Evolutionary conservation across 768 basidiomycete species (phyloP).

Genomic region (Chlorophyllum brunneum): DNA sequence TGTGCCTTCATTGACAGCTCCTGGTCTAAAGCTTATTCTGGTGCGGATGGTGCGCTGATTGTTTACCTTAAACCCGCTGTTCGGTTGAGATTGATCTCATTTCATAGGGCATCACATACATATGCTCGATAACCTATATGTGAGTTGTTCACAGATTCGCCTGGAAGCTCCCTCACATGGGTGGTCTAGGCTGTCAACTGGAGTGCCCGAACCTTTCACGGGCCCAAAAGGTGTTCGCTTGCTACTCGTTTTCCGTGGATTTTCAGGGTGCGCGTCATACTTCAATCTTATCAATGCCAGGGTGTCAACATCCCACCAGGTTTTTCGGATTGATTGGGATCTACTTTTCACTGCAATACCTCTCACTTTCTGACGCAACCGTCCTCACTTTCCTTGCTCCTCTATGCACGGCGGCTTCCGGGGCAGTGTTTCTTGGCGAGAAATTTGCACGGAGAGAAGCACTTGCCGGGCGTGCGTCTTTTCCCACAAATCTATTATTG

Average conservation of each 20-base stretch:
- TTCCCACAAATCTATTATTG: not conserved
- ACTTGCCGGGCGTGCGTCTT: constrained; percentile 39
- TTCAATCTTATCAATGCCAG: not conserved
- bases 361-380: constrained; percentile 75
- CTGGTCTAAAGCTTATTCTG: constrained; percentile 10
- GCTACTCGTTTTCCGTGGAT: constrained; percentile 54
- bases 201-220: constrained; percentile 50
- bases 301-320: constrained; percentile 27
- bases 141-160: not conserved
- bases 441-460: constrained; percentile 50
- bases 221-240: constrained; percentile 68
- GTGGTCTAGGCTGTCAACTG: constrained; percentile 33
- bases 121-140: constrained; percentile 16
- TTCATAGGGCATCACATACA: constrained; percentile 14
- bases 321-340: constrained; percentile 70
- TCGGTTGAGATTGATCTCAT: not conserved
- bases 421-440: constrained; percentile 61
- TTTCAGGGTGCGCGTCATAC: constrained; percentile 49
- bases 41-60: constrained; percentile 15
- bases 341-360: constrained; percentile 71
- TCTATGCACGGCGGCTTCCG: constrained; percentile 57
- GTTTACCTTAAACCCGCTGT: not conserved
- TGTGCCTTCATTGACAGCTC: not conserved
- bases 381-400: constrained; percentile 77
- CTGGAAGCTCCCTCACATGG: constrained; percentile 15